Evolutionary conservation across 805 yeast species (phyloP), one percentile per base, ranked within the genome.

Genomic region (Ogataea paraovalis): DNA sequence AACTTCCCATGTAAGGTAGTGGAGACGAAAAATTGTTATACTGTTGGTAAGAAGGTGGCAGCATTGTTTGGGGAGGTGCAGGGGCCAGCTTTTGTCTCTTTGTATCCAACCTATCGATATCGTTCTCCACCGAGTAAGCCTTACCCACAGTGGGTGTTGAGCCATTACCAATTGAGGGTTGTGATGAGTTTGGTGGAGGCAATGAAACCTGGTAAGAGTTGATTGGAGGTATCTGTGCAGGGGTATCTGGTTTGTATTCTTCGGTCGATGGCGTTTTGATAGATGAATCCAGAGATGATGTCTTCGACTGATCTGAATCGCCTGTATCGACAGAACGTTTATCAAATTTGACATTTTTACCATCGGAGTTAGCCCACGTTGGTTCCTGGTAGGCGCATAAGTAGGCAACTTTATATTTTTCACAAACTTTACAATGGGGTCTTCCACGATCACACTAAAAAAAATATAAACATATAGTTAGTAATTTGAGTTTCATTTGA

Each of bases 391-490:
- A 68, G 3, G 52, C 44, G 47, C 71, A 68, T 2, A 60, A 48
- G 42, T 64, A 57, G 1, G 61, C 52, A 7, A 59, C 61, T 37
- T 61, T 59, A 43, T 60, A 56, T 41, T 57, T 60, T 41, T 51
- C 58, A 49, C 72, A 68, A 7, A 61, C 65, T 7, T 55, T 51
- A 47, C 72, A 68, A 32, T 57, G 60, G 0, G 72, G 71, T 47
- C 62, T 59, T 9, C 56, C 60, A 22, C 69, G 55, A 41, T 67
- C 72, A 52, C 72, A 68, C 69, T 64, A 32, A 4, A 37, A 21
- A 16, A 12, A 23, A 28, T 5, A 39, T 14, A 7, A 3, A 33
- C 20, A 25, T 25, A 25, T 25, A 25, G 28, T 25, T n/a, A n/a
- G n/a, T n/a, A n/a, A n/a, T n/a, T n/a, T n/a, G n/a, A n/a, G n/a